A percentile compares a stretch with the other conserved stretches of the same genome.
Evolutionary conservation across 2,329 filamentous ascomycete species (phyloP).

Genomic region (Aureobasidium lini): DNA sequence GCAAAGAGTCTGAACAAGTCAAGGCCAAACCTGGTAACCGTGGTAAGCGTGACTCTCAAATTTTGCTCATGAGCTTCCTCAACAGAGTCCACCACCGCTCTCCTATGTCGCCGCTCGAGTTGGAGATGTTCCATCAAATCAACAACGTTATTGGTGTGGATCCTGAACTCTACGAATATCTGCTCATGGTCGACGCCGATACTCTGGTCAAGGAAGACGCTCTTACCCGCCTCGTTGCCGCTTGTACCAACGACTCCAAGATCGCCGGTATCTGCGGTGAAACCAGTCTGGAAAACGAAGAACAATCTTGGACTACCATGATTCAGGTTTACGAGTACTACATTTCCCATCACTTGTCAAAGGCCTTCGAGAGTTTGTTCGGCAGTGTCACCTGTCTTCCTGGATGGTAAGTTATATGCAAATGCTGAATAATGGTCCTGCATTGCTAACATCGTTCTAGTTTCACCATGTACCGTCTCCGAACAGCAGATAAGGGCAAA

Average conservation of each 20-base stretch:
- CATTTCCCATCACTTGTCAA: slow-evolving; percentile 93
- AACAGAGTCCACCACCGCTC: slow-evolving; percentile 93
- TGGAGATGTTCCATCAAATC: slow-evolving; percentile 98
- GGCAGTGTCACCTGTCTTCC: slow-evolving; percentile 97
- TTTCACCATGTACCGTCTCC: slow-evolving; percentile 97
- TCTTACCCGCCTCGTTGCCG: slow-evolving; percentile 83
- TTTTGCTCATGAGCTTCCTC: slow-evolving; percentile 92
- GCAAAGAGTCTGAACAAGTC: slow-evolving; percentile 87
- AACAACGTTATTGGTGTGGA: slow-evolving; percentile 99
- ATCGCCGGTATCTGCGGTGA: slow-evolving; percentile 97
- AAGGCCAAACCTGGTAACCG: slow-evolving; percentile 94
- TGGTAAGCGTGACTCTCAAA: slow-evolving; percentile 96
- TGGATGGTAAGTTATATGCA: slow-evolving; percentile 68
- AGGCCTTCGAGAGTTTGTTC: slow-evolving; percentile 96
- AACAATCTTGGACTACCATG: slow-evolving; percentile 97
- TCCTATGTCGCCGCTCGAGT: slow-evolving; percentile 89
- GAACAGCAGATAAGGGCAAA: slow-evolving; percentile 88
- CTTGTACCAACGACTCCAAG: slow-evolving; percentile 87
- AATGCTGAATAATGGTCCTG: not conserved
- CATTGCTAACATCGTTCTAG: slow-evolving; percentile 40
- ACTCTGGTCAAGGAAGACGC: slow-evolving; percentile 89
- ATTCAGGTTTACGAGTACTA: slow-evolving; percentile 99
- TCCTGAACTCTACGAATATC: slow-evolving; percentile 92
- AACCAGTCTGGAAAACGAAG: slow-evolving; percentile 91
- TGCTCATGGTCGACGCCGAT: slow-evolving; percentile 97